Conservation (phyloP, 2,329 filamentous ascomycete species). For the Rutstroemia sydowiana region DNA sequence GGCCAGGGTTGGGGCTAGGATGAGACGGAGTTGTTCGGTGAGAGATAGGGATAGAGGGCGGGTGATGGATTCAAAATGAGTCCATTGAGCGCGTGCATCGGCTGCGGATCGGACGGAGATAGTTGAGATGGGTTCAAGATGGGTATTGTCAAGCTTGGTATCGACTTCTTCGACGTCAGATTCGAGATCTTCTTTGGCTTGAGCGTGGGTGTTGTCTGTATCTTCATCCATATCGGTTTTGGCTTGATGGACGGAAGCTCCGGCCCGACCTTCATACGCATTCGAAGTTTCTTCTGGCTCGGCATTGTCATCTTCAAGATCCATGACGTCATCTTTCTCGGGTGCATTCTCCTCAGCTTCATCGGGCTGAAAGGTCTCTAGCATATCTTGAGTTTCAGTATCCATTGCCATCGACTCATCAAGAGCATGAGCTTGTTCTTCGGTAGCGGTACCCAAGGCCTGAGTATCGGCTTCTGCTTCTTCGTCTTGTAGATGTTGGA, state of each 20-base stretch:
- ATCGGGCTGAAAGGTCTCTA: conserved; percentile 41
- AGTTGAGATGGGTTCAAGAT: conserved; percentile 40
- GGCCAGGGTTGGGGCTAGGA: conserved; percentile 86
- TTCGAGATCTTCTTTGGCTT: conserved; percentile 28
- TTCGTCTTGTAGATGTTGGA: conserved; percentile 86
- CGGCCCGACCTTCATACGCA: conserved; percentile 48
- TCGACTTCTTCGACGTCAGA: conserved; percentile 32
- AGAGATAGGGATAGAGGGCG: conserved; percentile 81
- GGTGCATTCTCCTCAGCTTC: conserved; percentile 39
- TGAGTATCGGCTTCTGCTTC: conserved; percentile 78
- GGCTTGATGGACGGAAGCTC: conserved; percentile 46
- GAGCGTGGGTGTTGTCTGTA: conserved; percentile 44
- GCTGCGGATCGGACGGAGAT: conserved; percentile 34
- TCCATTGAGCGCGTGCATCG: conserved; percentile 71
- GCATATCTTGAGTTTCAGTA: conserved; percentile 52
- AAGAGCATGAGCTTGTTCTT: conserved; percentile 79
- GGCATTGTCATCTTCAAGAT: conserved; percentile 34
- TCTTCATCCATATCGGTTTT: conserved; percentile 40
- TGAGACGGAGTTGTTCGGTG: conserved; percentile 90
- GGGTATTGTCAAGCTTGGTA: conserved; percentile 64
- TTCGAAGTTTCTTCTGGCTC: conserved; percentile 38
- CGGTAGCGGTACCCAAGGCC: conserved; percentile 78
- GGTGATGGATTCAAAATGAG: conserved; percentile 74
- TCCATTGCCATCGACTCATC: conserved; percentile 87
- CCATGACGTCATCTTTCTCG: conserved; percentile 37